Percentiles rank a stretch among this genome's conserved stretches.
These are phyloP conservation scores for Debaryomycetaceae sp. DNA, from an alignment of 1,139 yeast species.

Conservation along the genomic window DNA sequence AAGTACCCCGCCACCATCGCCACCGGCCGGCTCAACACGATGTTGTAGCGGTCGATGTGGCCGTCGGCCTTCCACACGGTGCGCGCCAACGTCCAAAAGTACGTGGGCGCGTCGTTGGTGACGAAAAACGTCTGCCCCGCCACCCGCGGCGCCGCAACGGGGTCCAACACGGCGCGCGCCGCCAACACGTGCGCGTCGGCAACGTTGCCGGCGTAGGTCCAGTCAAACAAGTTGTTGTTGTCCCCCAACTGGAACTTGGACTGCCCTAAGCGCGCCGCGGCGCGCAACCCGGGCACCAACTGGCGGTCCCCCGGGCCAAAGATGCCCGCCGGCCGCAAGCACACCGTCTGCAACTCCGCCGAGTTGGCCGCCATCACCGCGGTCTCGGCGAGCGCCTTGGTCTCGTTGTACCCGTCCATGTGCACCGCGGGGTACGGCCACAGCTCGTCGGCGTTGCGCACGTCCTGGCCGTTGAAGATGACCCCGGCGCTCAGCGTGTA, in stretches of 20 bases:
- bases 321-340: constrained; percentile 95
- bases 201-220: constrained; percentile 99
- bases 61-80: constrained; percentile 98
- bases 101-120: constrained; percentile 92
- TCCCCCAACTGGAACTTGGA: constrained; percentile 92
- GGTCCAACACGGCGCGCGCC: constrained; percentile 63
- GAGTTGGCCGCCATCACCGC: constrained; percentile 71
- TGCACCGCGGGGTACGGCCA: constrained; percentile 90
- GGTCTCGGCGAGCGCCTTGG: constrained; percentile 89
- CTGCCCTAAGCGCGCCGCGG: constrained; percentile 80
- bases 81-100: constrained; percentile 96
- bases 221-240: constrained; percentile 88
- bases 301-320: constrained; percentile 99
- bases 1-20: constrained; percentile 80
- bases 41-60: constrained; percentile 62
- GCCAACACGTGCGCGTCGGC: constrained; percentile 96
- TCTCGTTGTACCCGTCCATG: constrained; percentile 96
- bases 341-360: constrained; percentile 63
- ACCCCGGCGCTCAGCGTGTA: constrained; percentile 98
- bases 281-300: constrained; percentile 85
- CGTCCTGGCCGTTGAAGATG: constrained; percentile 87
- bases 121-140: constrained; percentile 87
- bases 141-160: constrained; percentile 36
- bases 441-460: constrained; percentile 85
- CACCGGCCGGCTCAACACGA: constrained; percentile 65